Evolutionary conservation across 192 early-diverging fungal genomes (phyloP).

Genomic region (Rhizoclosmatium sp.): DNA sequence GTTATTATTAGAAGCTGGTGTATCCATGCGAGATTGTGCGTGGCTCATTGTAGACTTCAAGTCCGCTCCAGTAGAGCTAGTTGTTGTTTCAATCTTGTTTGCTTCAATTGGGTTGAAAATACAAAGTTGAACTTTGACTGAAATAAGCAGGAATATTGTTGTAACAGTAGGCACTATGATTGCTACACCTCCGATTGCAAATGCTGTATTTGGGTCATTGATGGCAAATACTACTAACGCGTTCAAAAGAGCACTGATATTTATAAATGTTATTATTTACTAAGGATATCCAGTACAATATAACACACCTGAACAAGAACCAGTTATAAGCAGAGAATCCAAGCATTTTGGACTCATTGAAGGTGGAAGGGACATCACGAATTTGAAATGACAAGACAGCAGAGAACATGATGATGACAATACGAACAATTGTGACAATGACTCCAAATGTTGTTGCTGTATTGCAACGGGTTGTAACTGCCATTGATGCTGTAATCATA

Average conservation of each 20-base stretch:
- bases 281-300: background rate
- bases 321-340: background rate
- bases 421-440: slow-evolving; percentile 4
- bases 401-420: slow-evolving; percentile 10
- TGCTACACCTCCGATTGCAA: background rate
- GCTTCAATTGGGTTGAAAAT: background rate
- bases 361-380: slow-evolving; percentile 1
- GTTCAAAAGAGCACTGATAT: slow-evolving; percentile 5
- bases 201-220: slow-evolving; percentile 2
- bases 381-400: slow-evolving; percentile 14
- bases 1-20: no score
- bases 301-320: background rate
- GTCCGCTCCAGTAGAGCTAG: background rate
- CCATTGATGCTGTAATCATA: background rate
- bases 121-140: slow-evolving; percentile 8
- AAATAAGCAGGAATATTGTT: slow-evolving; percentile 4
- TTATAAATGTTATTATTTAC: background rate
- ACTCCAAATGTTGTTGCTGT: background rate
- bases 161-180: background rate
- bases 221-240: slow-evolving; percentile 11
- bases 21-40: background rate
- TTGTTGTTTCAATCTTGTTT: background rate
- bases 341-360: slow-evolving; percentile 27
- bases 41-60: background rate
- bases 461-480: slow-evolving; percentile 18